Percentiles rank a stretch among this genome's conserved stretches.
These are phyloP conservation scores for Xylaria nigripes DNA, from an alignment of 495 filamentous ascomycete genomes.

Conservation along the genomic window DNA sequence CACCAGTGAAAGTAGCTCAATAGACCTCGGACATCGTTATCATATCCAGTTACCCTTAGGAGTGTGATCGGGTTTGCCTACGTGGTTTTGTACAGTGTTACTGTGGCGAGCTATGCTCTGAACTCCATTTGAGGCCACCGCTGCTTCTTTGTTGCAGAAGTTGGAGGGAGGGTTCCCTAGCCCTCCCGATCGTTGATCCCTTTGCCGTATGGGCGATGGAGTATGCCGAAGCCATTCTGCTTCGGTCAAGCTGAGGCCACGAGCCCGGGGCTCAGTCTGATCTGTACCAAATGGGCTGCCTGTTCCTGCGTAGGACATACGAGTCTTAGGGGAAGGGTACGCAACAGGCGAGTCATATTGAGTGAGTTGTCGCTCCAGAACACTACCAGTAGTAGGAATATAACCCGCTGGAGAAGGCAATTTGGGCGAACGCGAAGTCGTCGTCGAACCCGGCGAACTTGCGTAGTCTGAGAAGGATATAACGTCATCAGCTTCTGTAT, in stretches of 20 bases:
- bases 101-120: not conserved
- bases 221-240: conserved; percentile 35
- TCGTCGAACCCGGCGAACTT: conserved; percentile 21
- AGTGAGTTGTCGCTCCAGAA: conserved; percentile 26
- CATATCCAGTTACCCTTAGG: conserved; percentile 23
- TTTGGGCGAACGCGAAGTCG: conserved; percentile 14
- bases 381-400: conserved; percentile 30
- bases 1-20: not conserved
- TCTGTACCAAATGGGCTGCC: not conserved
- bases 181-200: not conserved
- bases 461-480: conserved; percentile 30
- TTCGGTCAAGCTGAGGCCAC: conserved; percentile 24
- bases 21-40: not conserved
- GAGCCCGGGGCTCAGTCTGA: conserved; percentile 1
- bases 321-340: conserved; percentile 14
- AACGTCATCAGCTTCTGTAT: conserved; percentile 14
- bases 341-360: conserved; percentile 19
- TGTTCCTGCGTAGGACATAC: conserved; percentile 2
- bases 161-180: conserved; percentile 17
- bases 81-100: not conserved
- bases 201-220: conserved; percentile 23
- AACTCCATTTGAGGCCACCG: not conserved
- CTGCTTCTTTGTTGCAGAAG: not conserved
- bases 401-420: conserved; percentile 26
- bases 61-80: not conserved